Evolutionary conservation across 495 filamentous ascomycete species (phyloP), one percentile per base, ranked within the genome.

Genomic region (Neurospora sp.): DNA sequence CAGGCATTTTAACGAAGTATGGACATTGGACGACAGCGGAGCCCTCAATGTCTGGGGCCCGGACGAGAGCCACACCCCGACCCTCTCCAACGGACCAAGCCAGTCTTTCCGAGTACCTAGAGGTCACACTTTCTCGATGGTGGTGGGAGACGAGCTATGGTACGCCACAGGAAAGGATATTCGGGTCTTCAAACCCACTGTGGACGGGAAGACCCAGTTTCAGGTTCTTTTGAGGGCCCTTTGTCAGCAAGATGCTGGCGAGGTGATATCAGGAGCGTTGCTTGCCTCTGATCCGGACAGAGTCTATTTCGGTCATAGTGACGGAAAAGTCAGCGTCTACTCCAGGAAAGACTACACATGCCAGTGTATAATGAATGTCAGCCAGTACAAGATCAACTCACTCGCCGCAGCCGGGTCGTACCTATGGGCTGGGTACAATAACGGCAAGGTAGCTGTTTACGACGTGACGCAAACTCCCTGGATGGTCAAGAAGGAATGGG

Each of bases 381-480:
- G 93, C 80, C 86, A 94, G 5, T 98, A 97, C 85, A 99, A 97
- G 82, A 95, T 98, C 81, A 97, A 93, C 77, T 91, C 92, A 38
- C 86, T 99, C 38, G 88, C 88, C 20, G 92, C 94, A 9, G 92
- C 94, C 10, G 95, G 94, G 1, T 88, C 90, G 73, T 88, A 93
- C 79, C 86, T 99, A 10, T 99, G 96, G 96, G 93, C 94, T 41
- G 96, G 89, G 8, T 98, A 93, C 81, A 97, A 94, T 77, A 97
- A 91, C 3, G 96, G 96, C n/a, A 97, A 92, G 89, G 89, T 97
- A 39, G 94, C 93, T 74, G 92, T 98, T 14, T 99, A 97, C 78
- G 94, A 98, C 77, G 91, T 93, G 39, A 87, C 81, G 9, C 87
- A 89, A 35, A 90, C 88, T 41, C 96, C 96, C 0, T 99, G 96